phyloP scores from a whole-genome alignment of 2,329 filamentous ascomycete species.

The Mycosphaerella sp. region DNA sequence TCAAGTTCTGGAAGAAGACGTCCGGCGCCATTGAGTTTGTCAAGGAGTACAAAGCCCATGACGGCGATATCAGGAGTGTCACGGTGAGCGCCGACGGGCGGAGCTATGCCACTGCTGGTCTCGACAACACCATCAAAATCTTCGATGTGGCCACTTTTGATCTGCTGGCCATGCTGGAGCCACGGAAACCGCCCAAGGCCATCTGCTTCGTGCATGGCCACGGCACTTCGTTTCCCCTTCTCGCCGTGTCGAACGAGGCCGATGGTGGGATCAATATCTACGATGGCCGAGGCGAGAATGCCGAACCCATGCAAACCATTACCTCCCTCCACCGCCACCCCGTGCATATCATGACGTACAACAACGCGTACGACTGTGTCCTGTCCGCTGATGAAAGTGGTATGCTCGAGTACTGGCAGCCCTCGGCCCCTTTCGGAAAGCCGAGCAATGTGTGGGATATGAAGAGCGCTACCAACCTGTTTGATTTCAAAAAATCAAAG shows the following conservation, averaged over 20 bases:
- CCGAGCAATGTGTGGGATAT: slow-evolving; percentile 85
- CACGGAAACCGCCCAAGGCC: slow-evolving; percentile 68
- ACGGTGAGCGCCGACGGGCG: slow-evolving; percentile 84
- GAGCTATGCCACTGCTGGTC: slow-evolving; percentile 85
- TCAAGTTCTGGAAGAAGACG: slow-evolving; percentile 99
- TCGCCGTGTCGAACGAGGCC: slow-evolving; percentile 73
- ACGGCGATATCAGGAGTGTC: slow-evolving; percentile 74
- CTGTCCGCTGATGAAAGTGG: slow-evolving; percentile 82
- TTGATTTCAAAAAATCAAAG: slow-evolving; percentile 94
- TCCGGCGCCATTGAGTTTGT: slow-evolving; percentile 85
- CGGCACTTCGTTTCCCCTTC: slow-evolving; percentile 77
- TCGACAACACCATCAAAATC: slow-evolving; percentile 72
- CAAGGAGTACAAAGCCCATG: slow-evolving; percentile 92
- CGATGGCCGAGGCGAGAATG: slow-evolving; percentile 79
- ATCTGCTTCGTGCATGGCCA: slow-evolving; percentile 89
- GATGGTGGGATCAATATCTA: slow-evolving; percentile 73
- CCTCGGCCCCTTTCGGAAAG: slow-evolving; percentile 75
- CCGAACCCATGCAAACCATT: slow-evolving; percentile 69
- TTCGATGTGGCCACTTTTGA: slow-evolving; percentile 63
- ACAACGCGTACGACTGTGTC: slow-evolving; percentile 81
- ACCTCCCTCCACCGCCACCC: slow-evolving; percentile 73
- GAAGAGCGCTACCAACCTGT: slow-evolving; percentile 90
- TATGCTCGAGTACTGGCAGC: slow-evolving; percentile 96
- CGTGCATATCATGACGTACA: slow-evolving; percentile 82
- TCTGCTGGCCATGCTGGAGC: slow-evolving; percentile 71